Evolutionary conservation across 805 yeast genomes (phyloP).

Genomic region (Kluyveromyces dobzhanskii): DNA sequence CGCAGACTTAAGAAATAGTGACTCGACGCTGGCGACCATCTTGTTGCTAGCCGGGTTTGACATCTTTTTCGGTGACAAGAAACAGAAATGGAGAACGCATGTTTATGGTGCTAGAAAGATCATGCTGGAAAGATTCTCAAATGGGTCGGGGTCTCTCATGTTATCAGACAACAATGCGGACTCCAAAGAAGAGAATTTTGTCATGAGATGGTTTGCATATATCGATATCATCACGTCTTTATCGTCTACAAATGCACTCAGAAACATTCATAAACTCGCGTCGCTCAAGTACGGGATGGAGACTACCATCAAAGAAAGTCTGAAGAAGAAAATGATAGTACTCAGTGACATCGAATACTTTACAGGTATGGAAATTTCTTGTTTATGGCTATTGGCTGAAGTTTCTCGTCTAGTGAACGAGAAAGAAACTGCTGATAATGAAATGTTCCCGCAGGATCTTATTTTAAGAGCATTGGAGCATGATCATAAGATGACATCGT

Average conservation of each 20-base stretch:
- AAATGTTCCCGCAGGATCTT: conserved; percentile 2
- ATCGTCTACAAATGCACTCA: conserved; percentile 37
- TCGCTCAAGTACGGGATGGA: conserved; percentile 19
- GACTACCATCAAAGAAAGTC: background rate
- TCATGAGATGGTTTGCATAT: conserved; percentile 62
- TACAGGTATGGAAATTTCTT: conserved; percentile 56
- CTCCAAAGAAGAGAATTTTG: conserved; percentile 35
- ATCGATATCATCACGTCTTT: conserved; percentile 59
- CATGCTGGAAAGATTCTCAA: conserved; percentile 22
- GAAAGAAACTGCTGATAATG: conserved; percentile 19
- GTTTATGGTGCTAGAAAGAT: conserved; percentile 61
- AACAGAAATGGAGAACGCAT: conserved; percentile 52
- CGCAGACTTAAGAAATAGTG: conserved; percentile 48
- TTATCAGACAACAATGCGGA: conserved; percentile 13
- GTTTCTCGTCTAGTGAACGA: conserved; percentile 35
- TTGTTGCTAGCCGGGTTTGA: conserved; percentile 53
- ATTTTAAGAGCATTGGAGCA: conserved; percentile 33
- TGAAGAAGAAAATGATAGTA: conserved; percentile 15
- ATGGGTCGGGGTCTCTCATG: conserved; percentile 8
- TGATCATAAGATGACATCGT: conserved; percentile 25
- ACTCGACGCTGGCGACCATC: conserved; percentile 56
- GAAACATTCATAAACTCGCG: conserved; percentile 8
- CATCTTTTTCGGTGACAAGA: conserved; percentile 36
- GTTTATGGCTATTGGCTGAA: conserved; percentile 50
- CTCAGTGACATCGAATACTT: conserved; percentile 47